Percentiles rank a stretch among this genome's conserved stretches.
phyloP scores from a whole-genome alignment of 2,329 filamentous ascomycete genomes.

The Cadophora sp. region DNA sequence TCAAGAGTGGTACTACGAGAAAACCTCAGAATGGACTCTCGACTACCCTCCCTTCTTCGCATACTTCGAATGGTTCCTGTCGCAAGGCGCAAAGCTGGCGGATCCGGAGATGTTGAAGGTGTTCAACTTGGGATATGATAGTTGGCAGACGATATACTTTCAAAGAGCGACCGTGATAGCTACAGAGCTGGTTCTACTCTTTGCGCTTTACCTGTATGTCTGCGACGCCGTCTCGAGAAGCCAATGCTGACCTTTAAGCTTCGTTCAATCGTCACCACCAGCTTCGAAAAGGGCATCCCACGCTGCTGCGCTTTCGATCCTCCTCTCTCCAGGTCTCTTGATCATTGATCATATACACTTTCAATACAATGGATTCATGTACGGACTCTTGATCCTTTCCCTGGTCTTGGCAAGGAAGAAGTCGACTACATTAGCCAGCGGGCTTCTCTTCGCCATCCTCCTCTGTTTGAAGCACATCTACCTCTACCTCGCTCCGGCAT shows the following conservation, averaged over 20 bases:
- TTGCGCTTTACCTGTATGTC: conserved; percentile 76
- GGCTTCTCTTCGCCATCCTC: conserved; percentile 81
- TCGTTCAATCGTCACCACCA: conserved; percentile 73
- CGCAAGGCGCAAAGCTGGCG: conserved; percentile 76
- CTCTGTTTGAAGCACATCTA: conserved; percentile 99
- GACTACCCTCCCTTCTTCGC: conserved; percentile 99
- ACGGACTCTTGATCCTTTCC: conserved; percentile 87
- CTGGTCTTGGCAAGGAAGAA: conserved; percentile 80
- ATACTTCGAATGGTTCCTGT: conserved; percentile 93
- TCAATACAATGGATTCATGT: conserved; percentile 98
- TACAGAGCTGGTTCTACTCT: conserved; percentile 84
- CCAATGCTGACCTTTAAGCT: conserved; percentile 57
- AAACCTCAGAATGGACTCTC: conserved; percentile 98
- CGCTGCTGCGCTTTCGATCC: conserved; percentile 84
- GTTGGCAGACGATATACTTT: conserved; percentile 94
- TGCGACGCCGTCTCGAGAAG: conserved; percentile 12
- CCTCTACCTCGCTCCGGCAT: conserved; percentile 93
- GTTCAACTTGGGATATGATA: conserved; percentile 83
- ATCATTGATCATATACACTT: conserved; percentile 99
- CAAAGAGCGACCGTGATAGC: conserved; percentile 87
- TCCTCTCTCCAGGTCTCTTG: conserved; percentile 89
- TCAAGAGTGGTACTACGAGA: conserved; percentile 94
- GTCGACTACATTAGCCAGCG: conserved; percentile 78
- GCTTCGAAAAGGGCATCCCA: conserved; percentile 78
- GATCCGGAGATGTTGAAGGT: conserved; percentile 85